Conservation (phyloP, 331 rosid species). For the Dryas integrifolia region DNA sequence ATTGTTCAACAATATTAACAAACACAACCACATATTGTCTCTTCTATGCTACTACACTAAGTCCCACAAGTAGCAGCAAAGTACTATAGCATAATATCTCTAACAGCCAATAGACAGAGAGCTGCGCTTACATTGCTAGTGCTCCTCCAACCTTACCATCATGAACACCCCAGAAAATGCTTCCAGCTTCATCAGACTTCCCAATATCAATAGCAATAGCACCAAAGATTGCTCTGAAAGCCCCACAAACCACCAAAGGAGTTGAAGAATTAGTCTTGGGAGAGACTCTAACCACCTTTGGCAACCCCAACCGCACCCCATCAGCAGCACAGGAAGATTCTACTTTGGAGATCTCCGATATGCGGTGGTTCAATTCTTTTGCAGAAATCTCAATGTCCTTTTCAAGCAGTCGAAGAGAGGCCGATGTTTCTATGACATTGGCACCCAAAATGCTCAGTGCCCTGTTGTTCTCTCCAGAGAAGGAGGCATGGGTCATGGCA, state of each 20-base stretch:
- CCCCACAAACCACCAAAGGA: constrained; percentile 58
- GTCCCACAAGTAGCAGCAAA: not conserved
- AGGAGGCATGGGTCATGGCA: constrained; percentile 78
- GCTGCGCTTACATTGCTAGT: constrained; percentile 26
- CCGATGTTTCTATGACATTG: constrained; percentile 42
- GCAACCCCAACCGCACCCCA: constrained; percentile 47
- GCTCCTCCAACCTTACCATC: constrained; percentile 36
- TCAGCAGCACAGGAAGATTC: constrained; percentile 59
- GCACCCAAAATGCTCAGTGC: constrained; percentile 63
- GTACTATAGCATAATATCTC: not conserved
- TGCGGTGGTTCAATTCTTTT: constrained; percentile 41
- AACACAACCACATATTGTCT: not conserved
- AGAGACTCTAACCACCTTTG: constrained; percentile 65
- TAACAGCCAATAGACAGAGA: not conserved
- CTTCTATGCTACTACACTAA: not conserved
- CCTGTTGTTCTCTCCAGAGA: constrained; percentile 72
- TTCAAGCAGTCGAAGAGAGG: constrained; percentile 33
- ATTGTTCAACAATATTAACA: not conserved
- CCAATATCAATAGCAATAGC: constrained; percentile 64
- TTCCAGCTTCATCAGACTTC: constrained; percentile 50
- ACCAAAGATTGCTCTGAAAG: constrained; percentile 69
- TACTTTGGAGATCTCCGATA: constrained; percentile 43
- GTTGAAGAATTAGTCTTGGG: constrained; percentile 56
- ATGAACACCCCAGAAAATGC: constrained; percentile 50
- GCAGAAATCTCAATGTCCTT: constrained; percentile 53